Conservation (phyloP, 768 basidiomycete species). For the Trametes gibbosa region DNA sequence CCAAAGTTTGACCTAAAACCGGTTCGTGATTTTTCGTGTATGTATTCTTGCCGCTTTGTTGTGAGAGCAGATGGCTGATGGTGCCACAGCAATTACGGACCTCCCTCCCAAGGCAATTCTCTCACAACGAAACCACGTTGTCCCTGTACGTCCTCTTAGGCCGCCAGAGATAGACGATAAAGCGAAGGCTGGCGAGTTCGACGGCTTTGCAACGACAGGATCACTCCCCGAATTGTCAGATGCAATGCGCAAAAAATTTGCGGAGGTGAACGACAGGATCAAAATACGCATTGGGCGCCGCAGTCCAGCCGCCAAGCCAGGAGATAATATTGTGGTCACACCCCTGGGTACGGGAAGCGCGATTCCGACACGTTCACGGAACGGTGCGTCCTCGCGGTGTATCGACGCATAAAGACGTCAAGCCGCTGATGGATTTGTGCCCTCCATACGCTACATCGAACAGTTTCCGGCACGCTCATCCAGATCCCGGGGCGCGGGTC, state of each 20-base stretch:
- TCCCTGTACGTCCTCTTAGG: conserved; percentile 47
- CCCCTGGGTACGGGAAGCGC: conserved; percentile 90
- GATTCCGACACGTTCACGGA: conserved; percentile 81
- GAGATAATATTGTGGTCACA: conserved; percentile 65
- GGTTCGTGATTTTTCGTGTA: conserved; percentile 34
- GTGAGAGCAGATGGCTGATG: background rate
- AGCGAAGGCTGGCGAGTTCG: conserved; percentile 30
- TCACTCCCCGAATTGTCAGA: conserved; percentile 23
- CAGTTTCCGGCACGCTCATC: conserved; percentile 77
- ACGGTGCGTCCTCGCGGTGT: conserved; percentile 49
- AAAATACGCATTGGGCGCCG: conserved; percentile 14
- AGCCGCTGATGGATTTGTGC: too few relatives aligned
- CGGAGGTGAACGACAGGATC: conserved; percentile 35
- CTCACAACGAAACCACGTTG: conserved; percentile 41
- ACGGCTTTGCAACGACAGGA: conserved; percentile 23
- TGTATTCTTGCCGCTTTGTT: background rate
- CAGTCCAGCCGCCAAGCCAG: conserved; percentile 30
- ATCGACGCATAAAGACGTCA: too few relatives aligned
- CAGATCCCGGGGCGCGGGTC: conserved; percentile 69
- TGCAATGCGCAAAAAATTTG: conserved; percentile 39
- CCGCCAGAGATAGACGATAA: conserved; percentile 37
- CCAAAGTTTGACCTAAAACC: conserved; percentile 52
- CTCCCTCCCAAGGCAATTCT: conserved; percentile 46
- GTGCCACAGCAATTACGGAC: conserved; percentile 31
- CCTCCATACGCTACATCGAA: background rate